Evolutionary conservation across 2,329 filamentous ascomycete species (phyloP), one percentile per base, ranked within the genome.

Genomic region (Aureobasidium lini): DNA sequence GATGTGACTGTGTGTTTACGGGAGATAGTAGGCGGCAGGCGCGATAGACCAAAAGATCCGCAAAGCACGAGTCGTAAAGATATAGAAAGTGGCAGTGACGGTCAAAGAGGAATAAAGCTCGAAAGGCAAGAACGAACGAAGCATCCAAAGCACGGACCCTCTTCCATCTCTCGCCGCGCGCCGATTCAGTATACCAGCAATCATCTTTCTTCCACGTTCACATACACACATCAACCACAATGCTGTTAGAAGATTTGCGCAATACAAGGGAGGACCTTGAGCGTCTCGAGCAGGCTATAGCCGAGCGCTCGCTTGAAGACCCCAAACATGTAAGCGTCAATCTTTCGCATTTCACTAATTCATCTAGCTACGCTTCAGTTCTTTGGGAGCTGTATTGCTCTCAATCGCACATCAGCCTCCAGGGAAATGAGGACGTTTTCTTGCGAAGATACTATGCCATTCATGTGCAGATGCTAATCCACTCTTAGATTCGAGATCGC

Each of bases 231-330:
- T 36, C 29, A 6, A 31, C 32, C 29, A 36, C 39, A 49, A 85
- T 96, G 91, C 78, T 95, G 66, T 77, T 96, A 64, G 95, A 99
- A 79, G 92, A 97, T 67, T 88, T 97, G 76, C 84, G 94, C 67
- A 91, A 90, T 69, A 84, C 96, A 67, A 92, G 96, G 68, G 94
- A 99, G 83, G 94, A 99, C 75, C 79, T 99, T 53, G 94, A 99
- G 81, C 87, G 94, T 64, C 83, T 99, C 61, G 94, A 99, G 76
- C 90, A 96, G 73, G 94, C 89, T 57, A 88, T 96, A 68, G 88
- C 90, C 58, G 92, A 97, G 76, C 88, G 92, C 69, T 84, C 95
- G 62, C 81, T 85, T 63, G 90, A 96, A 65, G 91, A 97, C 64
- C 92, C 93, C 47, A 89, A 88, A 75, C 88, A 93, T 73, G 54